Evolutionary conservation across 306 rosid species (phyloP).

Genomic region (Senna siamea): DNA sequence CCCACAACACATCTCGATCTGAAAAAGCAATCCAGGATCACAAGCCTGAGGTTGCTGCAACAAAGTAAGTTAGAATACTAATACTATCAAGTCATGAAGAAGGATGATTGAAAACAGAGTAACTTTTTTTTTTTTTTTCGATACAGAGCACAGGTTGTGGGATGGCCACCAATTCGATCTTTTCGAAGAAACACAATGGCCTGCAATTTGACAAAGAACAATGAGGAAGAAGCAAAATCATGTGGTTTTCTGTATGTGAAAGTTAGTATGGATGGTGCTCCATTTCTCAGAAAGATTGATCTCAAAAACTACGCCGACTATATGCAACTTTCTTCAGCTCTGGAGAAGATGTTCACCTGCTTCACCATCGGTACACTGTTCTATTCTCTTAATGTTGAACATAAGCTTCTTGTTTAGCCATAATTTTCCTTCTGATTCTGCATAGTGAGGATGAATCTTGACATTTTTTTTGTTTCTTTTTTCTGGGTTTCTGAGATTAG

Average conservation of each 20-base stretch:
- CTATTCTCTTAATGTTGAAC: background rate
- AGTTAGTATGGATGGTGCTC: constrained; percentile 99
- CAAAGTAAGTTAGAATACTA: constrained; percentile 57
- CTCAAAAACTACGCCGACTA: constrained; percentile 73
- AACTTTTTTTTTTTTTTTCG: constrained; percentile 8
- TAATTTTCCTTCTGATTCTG: constrained; percentile 14
- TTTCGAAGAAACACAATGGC: constrained; percentile 84
- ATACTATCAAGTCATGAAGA: no score
- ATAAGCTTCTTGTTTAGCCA: background rate
- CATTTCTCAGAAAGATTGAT: constrained; percentile 91
- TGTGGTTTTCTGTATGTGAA: constrained; percentile 74
- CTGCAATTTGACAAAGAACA: constrained; percentile 62
- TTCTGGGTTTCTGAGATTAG: constrained; percentile 46
- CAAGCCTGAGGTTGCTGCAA: constrained; percentile 52
- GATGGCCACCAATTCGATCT: constrained; percentile 99
- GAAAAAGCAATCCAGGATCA: constrained; percentile 48
- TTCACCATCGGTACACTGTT: constrained; percentile 70
- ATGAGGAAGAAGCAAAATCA: constrained; percentile 58
- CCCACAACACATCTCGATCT: constrained; percentile 30
- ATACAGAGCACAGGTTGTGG: constrained; percentile 90
- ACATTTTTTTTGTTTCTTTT: constrained; percentile 16
- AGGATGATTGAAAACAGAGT: no score
- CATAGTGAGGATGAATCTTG: constrained; percentile 24
- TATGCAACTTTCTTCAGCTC: constrained; percentile 76
- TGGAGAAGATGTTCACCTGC: constrained; percentile 95